Conservation (phyloP, 768 basidiomycete genomes). For the Auriculariales sp. region DNA sequence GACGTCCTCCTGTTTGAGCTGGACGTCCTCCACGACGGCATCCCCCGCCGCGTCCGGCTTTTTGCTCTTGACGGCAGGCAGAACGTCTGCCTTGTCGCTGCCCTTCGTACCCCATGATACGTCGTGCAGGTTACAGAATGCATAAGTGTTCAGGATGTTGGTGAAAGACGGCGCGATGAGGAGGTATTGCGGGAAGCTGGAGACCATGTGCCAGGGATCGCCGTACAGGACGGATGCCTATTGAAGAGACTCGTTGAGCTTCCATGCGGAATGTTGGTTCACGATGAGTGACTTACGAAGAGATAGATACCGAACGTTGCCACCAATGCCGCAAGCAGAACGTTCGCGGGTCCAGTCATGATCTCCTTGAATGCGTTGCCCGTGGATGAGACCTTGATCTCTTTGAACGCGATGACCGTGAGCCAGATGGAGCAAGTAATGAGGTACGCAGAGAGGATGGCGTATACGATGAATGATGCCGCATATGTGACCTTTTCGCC, state of each 20-base stretch:
- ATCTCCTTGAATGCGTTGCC: constrained; percentile 64
- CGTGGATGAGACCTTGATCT: constrained; percentile 40
- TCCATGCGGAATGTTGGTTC: too few relatives aligned
- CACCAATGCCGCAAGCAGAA: constrained; percentile 73
- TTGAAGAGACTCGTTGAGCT: not conserved
- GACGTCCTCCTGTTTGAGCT: constrained; percentile 73
- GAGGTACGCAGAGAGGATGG: constrained; percentile 62
- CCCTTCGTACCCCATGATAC: constrained; percentile 94
- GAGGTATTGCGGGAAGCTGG: constrained; percentile 83
- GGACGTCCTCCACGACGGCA: constrained; percentile 74
- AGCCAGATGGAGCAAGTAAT: constrained; percentile 49
- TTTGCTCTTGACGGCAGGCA: constrained; percentile 79
- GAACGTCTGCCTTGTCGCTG: constrained; percentile 82
- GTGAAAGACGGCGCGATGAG: constrained; percentile 86
- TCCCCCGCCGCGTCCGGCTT: constrained; percentile 61
- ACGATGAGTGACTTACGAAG: constrained; percentile 40
- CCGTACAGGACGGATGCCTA: constrained; percentile 30
- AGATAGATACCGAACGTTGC: constrained; percentile 72
- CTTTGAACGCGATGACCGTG: constrained; percentile 59
- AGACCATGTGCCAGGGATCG: constrained; percentile 97
- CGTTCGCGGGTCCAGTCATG: constrained; percentile 63
- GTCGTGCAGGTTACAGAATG: constrained; percentile 80
- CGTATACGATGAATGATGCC: constrained; percentile 24
- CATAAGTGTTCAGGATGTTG: constrained; percentile 91
- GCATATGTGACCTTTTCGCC: constrained; percentile 67